These are phyloP conservation scores for Plasmodium falciparum DNA, from an alignment of 169 alveolate genomes.

Conservation along the genomic window DNA sequence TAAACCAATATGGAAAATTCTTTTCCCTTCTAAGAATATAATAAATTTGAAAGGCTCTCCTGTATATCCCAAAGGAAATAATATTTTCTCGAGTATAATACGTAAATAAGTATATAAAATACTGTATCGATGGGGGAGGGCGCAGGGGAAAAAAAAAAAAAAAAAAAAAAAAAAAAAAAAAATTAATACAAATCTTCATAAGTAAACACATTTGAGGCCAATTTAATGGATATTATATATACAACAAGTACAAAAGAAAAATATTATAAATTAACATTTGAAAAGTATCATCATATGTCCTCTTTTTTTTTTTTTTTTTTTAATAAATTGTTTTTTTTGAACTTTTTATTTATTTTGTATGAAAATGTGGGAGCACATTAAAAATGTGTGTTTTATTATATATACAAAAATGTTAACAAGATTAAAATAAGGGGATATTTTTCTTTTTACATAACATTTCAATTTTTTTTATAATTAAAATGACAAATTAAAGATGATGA, in stretches of 20 bases:
- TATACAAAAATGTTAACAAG: too few species aligned
- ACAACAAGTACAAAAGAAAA: too few species aligned
- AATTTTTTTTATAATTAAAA: slow-evolving; percentile 12
- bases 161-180: too few species aligned
- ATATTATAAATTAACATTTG: too few species aligned
- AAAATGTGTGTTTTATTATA: too few species aligned
- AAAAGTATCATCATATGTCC: neutral
- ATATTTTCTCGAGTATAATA: neutral
- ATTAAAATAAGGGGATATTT: neutral
- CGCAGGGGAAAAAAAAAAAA: too few species aligned
- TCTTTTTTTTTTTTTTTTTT: slow-evolving; percentile 2
- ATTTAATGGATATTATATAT: too few species aligned
- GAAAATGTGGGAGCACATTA: too few species aligned
- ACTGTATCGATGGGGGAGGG: too few species aligned
- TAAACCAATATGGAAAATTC: slow-evolving; percentile 42
- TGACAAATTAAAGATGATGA: slow-evolving; percentile 28
- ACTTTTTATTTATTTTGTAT: neutral
- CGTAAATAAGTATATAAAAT: too few species aligned
- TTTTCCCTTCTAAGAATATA: slow-evolving; percentile 9
- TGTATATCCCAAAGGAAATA: slow-evolving; percentile 10
- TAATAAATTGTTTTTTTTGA: neutral
- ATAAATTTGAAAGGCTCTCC: slow-evolving; percentile 20
- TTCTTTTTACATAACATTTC: neutral
- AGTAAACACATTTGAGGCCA: too few species aligned
- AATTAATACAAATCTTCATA: too few species aligned